Evolutionary conservation across 257 asterid genomes (phyloP).

Genomic region (Schizonepeta tenuifolia): DNA sequence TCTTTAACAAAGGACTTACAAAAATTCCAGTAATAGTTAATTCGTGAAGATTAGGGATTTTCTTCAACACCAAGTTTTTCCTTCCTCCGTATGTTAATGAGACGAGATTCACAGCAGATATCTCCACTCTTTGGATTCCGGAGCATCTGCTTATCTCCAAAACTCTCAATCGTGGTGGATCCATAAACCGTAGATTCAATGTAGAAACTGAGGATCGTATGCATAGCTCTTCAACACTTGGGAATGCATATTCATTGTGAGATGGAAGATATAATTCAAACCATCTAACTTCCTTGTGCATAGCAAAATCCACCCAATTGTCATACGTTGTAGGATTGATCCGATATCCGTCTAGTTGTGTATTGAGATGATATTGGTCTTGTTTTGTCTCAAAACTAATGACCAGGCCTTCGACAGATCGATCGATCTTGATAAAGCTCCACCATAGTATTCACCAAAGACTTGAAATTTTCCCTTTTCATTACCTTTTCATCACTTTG

Average conservation of each 20-base stretch:
- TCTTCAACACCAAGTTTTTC: neutral
- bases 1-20: neutral
- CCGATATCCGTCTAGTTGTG: neutral
- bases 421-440: neutral
- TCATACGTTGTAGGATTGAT: neutral
- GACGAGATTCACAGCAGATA: neutral
- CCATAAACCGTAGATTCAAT: neutral
- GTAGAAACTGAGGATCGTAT: neutral
- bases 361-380: too few species aligned
- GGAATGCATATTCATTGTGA: neutral
- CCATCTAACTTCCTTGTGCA: neutral
- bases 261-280: neutral
- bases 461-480: neutral
- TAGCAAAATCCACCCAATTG: neutral
- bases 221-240: neutral
- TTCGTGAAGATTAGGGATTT: conserved; percentile 8
- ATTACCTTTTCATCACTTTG: neutral
- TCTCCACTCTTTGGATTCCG: neutral
- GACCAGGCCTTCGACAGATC: neutral
- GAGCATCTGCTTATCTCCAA: neutral
- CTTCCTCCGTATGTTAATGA: neutral
- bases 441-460: neutral
- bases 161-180: conserved; percentile 15
- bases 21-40: neutral
- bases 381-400: neutral